Evolutionary conservation across 2,329 filamentous ascomycete species (phyloP), one percentile per base, ranked within the genome.

Genomic region (Trichocomaceae sp.): DNA sequence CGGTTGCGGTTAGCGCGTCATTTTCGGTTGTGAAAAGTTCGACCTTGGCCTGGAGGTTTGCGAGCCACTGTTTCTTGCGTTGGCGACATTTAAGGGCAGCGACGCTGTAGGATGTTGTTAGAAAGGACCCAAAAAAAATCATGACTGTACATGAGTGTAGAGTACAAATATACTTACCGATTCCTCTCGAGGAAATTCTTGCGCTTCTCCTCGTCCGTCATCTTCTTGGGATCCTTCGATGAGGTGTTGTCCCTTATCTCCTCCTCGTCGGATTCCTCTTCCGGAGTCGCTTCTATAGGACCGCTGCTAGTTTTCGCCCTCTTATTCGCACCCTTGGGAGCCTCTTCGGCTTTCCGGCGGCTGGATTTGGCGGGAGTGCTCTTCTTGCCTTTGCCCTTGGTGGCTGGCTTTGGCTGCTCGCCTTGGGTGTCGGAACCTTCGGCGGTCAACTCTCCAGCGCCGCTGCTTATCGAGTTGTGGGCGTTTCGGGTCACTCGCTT

Each of bases 141-240:
- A n/a, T n/a, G n/a, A n/a, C n/a, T n/a, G n/a, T 19, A 5, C 29
- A 12, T 8, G 15, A n/a, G 19, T 48, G 4, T 41, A 20, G 4
- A 26, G 7, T 22, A 50, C n/a, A n/a, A n/a, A n/a, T n/a, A n/a
- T n/a, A 75, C 83, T 65, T 83, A 95, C 92, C 92, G 85, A 71
- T 99, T 99, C 26, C 93, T 82, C 68, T 99, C 93, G 2, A 99
- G 78, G 72, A 99, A 99, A 69, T 97, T 99, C 76, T 95, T 96
- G 42, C 93, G 83, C 78, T 99, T 99, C 76, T 99, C 93, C 67
- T 97, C 93, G 55, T 97, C 93, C 0, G 91, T 96, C 90, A 96
- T 95, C 77, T 96, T 96, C 63, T 86, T 83, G 41, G 78, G 72
- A 47, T 82, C 77, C 63, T 86, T 83, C 41, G 78, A 71, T 22